Evolutionary conservation across 192 early-diverging fungal genomes (phyloP), one percentile per base, ranked within the genome.

Genomic region (Paraglomus brasilianum): DNA sequence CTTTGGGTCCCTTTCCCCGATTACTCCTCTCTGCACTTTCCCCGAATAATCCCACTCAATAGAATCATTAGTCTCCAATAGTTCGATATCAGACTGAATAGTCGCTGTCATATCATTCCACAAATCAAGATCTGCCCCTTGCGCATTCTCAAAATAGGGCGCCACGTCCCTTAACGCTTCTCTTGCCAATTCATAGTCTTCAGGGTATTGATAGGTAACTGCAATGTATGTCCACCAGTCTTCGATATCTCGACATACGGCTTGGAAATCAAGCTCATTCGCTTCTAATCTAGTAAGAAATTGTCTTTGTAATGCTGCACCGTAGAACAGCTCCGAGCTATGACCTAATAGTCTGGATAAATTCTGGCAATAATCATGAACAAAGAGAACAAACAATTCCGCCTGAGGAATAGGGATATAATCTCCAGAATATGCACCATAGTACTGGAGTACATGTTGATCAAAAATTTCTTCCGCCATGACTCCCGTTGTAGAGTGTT

Each of bases 11-110:
- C 44, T 66, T 38, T 66, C 44, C 52, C 64, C 64, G 13, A 63
- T 7, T n/a, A 41, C 40, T 14, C 49, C 49, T 1, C 64, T 22
- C 11, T 41, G 13, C 14, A 43, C 48, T 39, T n/a, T 36, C 40
- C 64, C 64, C 5, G 64, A 66, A 47, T 51, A 66, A 48, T 66
- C 64, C 64, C 64, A 66, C 11, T 66, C 64, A 41, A 40, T 11
- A 41, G 5, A 8, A 66, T 66, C 64, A 66, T 66, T 43, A 13
- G 40, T 43, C 36, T 66, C 64, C 38, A 66, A 51, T 19, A n/a
- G 36, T 51, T 66, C 64, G 14, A 66, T 40, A 40, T 66, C 64
- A 8, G 30, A 30, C 22, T 51, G 40, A 11, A 66, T 49, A 50
- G 48, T 44, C 22, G 40, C 64, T 51, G 36, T 40, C 24, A 66